Conservation (phyloP, 202 grass and related monocot genomes). For the Saccharum hybrid region DNA sequence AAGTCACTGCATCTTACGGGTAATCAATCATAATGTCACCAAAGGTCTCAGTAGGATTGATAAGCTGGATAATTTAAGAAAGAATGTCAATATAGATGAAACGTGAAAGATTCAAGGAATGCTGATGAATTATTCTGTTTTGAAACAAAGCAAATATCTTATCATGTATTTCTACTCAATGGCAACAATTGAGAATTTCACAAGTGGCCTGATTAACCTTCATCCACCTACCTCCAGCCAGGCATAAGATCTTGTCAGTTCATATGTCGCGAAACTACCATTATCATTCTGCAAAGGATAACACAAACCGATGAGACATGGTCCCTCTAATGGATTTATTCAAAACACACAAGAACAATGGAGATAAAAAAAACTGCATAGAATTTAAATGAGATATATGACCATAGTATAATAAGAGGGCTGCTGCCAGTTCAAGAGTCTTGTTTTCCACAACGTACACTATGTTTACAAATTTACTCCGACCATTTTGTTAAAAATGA, state of each 20-base stretch:
- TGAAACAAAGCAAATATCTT: slow-evolving; percentile 20
- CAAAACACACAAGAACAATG: no score
- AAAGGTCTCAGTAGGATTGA: slow-evolving; percentile 89
- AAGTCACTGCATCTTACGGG: slow-evolving; percentile 60
- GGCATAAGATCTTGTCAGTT: not conserved
- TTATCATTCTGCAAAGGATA: slow-evolving; percentile 24
- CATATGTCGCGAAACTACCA: slow-evolving; percentile 1
- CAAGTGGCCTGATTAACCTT: no score
- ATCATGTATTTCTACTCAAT: not conserved
- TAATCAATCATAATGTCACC: slow-evolving; percentile 84
- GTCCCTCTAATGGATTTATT: no score
- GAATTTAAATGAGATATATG: not conserved
- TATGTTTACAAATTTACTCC: not conserved
- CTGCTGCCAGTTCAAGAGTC: not conserved
- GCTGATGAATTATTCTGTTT: slow-evolving; percentile 4
- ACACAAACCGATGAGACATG: slow-evolving; percentile 26
- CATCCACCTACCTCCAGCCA: slow-evolving; percentile 26
- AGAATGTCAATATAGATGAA: slow-evolving; percentile 36
- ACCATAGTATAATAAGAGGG: not conserved
- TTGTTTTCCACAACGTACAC: not conserved
- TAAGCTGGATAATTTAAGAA: slow-evolving; percentile 55
- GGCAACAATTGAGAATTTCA: no score
- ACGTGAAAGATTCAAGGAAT: slow-evolving; percentile 29
- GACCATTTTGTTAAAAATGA: slow-evolving; percentile 3
- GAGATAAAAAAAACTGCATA: not conserved